phyloP scores from a whole-genome alignment of 2,329 filamentous ascomycete genomes.

The Fusarium secorum region DNA sequence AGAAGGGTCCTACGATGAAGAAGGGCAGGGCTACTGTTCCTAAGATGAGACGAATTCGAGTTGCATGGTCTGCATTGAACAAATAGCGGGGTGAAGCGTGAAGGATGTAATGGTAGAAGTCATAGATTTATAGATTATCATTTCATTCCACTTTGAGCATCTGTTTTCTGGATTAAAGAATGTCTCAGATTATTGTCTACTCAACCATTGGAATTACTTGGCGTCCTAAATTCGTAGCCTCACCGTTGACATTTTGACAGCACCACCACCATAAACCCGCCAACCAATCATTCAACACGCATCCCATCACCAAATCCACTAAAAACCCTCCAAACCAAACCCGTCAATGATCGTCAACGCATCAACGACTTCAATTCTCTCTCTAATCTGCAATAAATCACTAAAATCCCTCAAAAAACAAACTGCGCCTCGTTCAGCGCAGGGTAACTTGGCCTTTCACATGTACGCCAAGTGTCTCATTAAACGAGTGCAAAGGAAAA shows the following conservation, averaged over 20 bases:
- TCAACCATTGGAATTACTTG: neutral
- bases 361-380: neutral
- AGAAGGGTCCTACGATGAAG: slow-evolving; percentile 50
- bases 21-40: slow-evolving; percentile 54
- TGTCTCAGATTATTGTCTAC: neutral
- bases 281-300: slow-evolving; percentile 15
- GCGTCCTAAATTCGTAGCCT: neutral
- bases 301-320: neutral
- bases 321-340: neutral
- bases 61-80: slow-evolving; percentile 65
- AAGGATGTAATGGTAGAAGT: neutral
- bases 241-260: neutral
- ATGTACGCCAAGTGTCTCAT: slow-evolving; percentile 7
- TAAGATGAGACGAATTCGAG: slow-evolving; percentile 56
- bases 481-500: neutral
- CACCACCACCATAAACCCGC: neutral
- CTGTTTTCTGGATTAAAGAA: fast-evolving
- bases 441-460: slow-evolving; percentile 3
- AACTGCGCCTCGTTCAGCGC: neutral
- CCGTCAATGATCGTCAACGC: neutral
- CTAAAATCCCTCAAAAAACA: neutral
- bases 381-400: neutral
- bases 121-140: slow-evolving; percentile 10
- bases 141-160: neutral
- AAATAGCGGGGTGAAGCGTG: neutral